phyloP scores from a whole-genome alignment of 1,284 basidiomycete genomes.

The Ustilago hordei region DNA sequence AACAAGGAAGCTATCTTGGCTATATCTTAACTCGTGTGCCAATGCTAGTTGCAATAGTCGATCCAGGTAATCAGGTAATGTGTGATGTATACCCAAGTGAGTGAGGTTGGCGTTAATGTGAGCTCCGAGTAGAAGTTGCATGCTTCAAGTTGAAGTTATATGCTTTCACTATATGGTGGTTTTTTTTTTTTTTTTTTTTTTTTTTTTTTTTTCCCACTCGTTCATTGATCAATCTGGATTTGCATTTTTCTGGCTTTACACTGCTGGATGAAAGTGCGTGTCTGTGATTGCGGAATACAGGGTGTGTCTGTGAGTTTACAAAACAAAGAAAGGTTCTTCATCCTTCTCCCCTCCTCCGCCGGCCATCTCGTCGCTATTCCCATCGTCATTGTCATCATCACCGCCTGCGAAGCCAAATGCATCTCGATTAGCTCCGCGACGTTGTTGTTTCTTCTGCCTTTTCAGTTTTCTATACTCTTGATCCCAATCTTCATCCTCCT shows the following conservation, averaged over 20 bases:
- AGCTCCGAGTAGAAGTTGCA: too few species aligned
- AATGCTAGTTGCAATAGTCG: too few species aligned
- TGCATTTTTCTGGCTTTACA: too few species aligned
- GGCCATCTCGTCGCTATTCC: neutral
- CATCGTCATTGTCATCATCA: conserved; percentile 9
- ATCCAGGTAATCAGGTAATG: too few species aligned
- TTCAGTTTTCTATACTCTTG: conserved; percentile 57
- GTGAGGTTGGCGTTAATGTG: too few species aligned
- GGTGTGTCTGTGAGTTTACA: conserved; percentile 7
- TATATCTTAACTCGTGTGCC: too few species aligned
- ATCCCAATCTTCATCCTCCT: conserved; percentile 50
- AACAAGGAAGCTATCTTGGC: too few species aligned
- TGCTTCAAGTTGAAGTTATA: too few species aligned
- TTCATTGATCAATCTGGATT: neutral
- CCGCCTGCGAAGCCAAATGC: conserved; percentile 2
- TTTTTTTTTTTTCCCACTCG: neutral
- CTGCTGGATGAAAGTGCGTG: neutral
- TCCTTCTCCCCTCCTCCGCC: neutral
- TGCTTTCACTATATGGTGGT: too few species aligned
- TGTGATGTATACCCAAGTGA: too few species aligned
- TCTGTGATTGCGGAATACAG: neutral
- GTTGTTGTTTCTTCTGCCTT: conserved; percentile 31
- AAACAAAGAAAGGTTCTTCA: conserved; percentile 41
- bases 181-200: too few species aligned
- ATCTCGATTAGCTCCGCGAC: neutral